Base-by-base conservation (phyloP, 1,284 basidiomycete species). In the Earliella scabrosa region DNA sequence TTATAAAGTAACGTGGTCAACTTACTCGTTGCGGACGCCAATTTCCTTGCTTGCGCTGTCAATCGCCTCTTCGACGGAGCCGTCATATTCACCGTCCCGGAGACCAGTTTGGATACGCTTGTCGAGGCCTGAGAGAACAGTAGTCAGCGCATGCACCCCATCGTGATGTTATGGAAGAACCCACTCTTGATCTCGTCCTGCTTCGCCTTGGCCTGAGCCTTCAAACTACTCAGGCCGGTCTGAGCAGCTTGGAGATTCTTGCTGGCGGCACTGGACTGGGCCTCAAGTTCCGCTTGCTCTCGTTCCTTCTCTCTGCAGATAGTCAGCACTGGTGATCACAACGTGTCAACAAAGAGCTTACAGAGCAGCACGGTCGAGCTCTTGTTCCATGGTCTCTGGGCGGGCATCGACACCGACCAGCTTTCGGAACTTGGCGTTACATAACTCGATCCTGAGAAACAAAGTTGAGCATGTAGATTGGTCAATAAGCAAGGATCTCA, bases 321-420 rank as follows among this genome's bases (percentile, higher is more conserved):
- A 38, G 43, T 2, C 29, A 26, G 24, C 21, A 13, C n/a, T 18
- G 18, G 3, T 18, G 40, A 2, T 34, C 20, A 20, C 16, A 27
- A 20, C 5, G 18, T 23, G 4, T 6, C n/a, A 38, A 18, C 24
- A 29, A 38, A 36, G 4, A 20, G 74, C 82, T 65, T 60, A 93
- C 92, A 77, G 68, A 13, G 79, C 71, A 8, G 85, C 72, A 18
- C 79, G 75, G 11, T 87, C 85, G 2, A 92, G 77, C 40, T 90
- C 88, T 29, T 76, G 77, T 65, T 95, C 93, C 75, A 95, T 88
- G 0, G 80, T 83, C 13, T 87, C 84, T 0, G 79, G 74, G 6
- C 80, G 74, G 2, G 86, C 75, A 47, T 90, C 83, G 21, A 74
- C 73, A 9, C 85, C 86, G 14, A 88, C 76, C 1, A 92, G 71